Evolutionary conservation across 2,329 filamentous ascomycete genomes (phyloP).

Genomic region (Metarhizium rileyi): DNA sequence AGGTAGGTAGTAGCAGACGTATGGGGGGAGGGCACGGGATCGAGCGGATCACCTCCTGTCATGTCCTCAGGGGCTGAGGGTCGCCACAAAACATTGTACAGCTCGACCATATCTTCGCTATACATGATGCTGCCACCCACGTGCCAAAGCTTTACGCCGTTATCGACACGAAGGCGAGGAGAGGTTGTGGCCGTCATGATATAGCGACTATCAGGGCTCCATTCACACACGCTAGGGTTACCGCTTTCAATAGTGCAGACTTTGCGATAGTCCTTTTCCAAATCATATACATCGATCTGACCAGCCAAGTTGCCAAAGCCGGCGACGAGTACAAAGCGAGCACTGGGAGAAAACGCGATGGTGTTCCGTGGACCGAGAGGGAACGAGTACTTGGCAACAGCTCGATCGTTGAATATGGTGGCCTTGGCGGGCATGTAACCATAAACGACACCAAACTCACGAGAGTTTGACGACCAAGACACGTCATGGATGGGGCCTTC

Average conservation of each 20-base stretch:
- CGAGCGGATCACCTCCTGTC: conserved; percentile 58
- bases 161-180: conserved; percentile 89
- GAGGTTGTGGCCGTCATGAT: conserved; percentile 98
- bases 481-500: conserved; percentile 97
- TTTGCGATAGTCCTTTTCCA: conserved; percentile 89
- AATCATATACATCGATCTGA: conserved; percentile 94
- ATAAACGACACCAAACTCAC: conserved; percentile 95
- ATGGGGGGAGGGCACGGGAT: conserved; percentile 67
- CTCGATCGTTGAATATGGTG: conserved; percentile 91
- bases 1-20: conserved; percentile 74
- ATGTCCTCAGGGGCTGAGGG: conserved; percentile 57
- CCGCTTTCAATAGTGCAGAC: conserved; percentile 89
- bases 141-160: conserved; percentile 93
- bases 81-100: conserved; percentile 86
- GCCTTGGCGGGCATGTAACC: conserved; percentile 99
- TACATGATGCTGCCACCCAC: conserved; percentile 84
- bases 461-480: conserved; percentile 95
- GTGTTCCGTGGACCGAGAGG: conserved; percentile 85
- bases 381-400: conserved; percentile 74
- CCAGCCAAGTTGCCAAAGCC: conserved; percentile 96
- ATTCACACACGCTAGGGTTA: conserved; percentile 92
- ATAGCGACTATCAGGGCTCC: conserved; percentile 92
- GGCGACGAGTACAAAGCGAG: conserved; percentile 85
- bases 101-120: conserved; percentile 85
- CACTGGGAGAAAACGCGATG: conserved; percentile 86